Evolutionary conservation across 169 alveolate species (phyloP).

Genomic region (Toxoplasma gondii): DNA sequence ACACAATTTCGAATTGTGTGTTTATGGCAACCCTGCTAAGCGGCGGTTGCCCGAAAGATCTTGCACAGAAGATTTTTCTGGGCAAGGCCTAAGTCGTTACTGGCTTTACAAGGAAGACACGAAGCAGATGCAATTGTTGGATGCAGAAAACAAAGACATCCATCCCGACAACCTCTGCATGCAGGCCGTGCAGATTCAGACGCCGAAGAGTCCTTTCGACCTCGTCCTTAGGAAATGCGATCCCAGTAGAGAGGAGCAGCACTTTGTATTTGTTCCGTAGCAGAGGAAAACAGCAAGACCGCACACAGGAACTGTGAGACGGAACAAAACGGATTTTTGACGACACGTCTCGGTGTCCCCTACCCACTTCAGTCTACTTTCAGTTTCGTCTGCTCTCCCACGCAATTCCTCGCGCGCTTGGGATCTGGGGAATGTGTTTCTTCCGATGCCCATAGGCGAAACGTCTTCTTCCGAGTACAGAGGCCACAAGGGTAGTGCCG

Average conservation of each 20-base stretch:
- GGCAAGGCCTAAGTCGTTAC: neutral
- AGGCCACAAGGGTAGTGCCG: no score
- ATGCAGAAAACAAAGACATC: neutral
- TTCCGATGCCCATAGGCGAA: no score
- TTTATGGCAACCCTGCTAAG: neutral
- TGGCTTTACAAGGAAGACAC: neutral
- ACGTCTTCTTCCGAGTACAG: no score
- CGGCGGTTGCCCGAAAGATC: constrained; percentile 7
- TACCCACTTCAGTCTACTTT: no score
- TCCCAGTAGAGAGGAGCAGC: neutral
- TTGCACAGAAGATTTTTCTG: constrained; percentile 4
- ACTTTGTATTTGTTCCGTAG: constrained; percentile 6
- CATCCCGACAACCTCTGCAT: neutral
- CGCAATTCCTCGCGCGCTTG: no score
- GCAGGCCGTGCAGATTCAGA: neutral
- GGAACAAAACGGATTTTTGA: no score
- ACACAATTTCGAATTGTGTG: constrained; percentile 25
- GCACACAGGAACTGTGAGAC: neutral
- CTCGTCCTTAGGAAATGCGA: neutral
- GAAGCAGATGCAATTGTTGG: constrained; percentile 28
- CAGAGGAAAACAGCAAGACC: neutral
- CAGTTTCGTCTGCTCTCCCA: no score
- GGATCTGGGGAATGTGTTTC: no score
- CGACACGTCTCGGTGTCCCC: no score
- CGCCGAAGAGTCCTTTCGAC: neutral